A percentile compares a stretch with the other conserved stretches of the same genome.
phyloP scores from a whole-genome alignment of 2,329 filamentous ascomycete species.

The Colletotrichum lentis region DNA sequence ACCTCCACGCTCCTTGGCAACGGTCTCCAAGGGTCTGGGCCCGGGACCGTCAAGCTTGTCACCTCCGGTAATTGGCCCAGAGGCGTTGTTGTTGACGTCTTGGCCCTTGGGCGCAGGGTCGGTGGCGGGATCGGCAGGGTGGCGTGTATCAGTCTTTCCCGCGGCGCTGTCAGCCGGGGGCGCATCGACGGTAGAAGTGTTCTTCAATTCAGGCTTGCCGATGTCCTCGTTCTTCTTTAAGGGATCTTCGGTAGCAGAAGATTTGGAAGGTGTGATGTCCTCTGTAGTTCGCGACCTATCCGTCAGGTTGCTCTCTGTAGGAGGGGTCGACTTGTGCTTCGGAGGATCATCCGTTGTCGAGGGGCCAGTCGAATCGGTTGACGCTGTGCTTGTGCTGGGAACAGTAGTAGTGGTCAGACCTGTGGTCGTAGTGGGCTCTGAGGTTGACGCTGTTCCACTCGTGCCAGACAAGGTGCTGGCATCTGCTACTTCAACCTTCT shows the following conservation, averaged over 20 bases:
- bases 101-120: slow-evolving; percentile 48
- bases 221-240: slow-evolving; percentile 29
- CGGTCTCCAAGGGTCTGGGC: slow-evolving; percentile 52
- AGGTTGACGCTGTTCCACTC: neutral
- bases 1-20: slow-evolving; percentile 48
- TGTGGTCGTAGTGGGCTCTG: neutral
- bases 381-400: slow-evolving; percentile 8
- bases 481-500: slow-evolving; percentile 17
- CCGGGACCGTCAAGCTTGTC: slow-evolving; percentile 53
- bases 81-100: slow-evolving; percentile 47
- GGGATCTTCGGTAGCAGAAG: neutral
- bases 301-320: neutral
- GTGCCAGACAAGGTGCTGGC: neutral
- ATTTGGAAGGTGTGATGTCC: neutral
- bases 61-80: slow-evolving; percentile 46
- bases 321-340: neutral
- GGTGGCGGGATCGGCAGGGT: slow-evolving; percentile 48
- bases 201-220: slow-evolving; percentile 39
- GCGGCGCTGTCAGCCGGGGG: slow-evolving; percentile 40
- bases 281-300: slow-evolving; percentile 5
- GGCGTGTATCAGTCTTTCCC: slow-evolving; percentile 53
- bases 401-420: neutral
- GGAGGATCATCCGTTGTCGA: neutral
- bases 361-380: neutral
- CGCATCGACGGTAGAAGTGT: slow-evolving; percentile 39